Percentiles rank a stretch among this genome's conserved stretches.
phyloP scores from a whole-genome alignment of 768 basidiomycete species.

The Naganishia vishniacii region DNA sequence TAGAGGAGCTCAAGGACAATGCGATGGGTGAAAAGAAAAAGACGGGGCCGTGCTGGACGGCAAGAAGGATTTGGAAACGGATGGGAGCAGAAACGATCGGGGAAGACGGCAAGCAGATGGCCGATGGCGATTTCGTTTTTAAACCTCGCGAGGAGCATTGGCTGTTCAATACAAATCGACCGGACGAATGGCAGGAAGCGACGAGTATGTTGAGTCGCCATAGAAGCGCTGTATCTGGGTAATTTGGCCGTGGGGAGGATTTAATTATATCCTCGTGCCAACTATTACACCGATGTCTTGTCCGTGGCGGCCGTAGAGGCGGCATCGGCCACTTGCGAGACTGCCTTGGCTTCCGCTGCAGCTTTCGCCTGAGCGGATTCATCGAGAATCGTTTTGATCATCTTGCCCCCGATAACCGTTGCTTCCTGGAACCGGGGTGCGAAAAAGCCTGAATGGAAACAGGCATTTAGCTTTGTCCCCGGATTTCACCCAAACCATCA shows the following conservation, averaged over 20 bases:
- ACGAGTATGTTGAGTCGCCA: not conserved
- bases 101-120: conserved; percentile 21
- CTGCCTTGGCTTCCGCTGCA: conserved; percentile 4
- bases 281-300: not conserved
- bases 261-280: not conserved
- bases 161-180: conserved; percentile 32
- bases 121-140: conserved; percentile 20
- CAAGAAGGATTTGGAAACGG: conserved; percentile 27
- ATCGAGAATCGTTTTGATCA: conserved; percentile 72
- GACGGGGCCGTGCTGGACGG: conserved; percentile 32
- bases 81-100: conserved; percentile 9
- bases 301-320: conserved; percentile 3
- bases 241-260: not conserved
- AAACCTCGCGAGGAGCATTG: conserved; percentile 23
- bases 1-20: conserved; percentile 28
- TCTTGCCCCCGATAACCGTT: conserved; percentile 70
- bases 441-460: conserved; percentile 60
- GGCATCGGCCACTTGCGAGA: not conserved
- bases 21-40: conserved; percentile 24
- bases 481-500: not conserved
- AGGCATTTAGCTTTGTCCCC: not conserved
- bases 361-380: conserved; percentile 22
- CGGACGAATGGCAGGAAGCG: conserved; percentile 32
- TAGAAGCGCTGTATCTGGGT: not conserved
- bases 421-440: conserved; percentile 81